Evolutionary conservation across 306 rosid genomes (phyloP), one percentile per base, ranked within the genome.

Genomic region (Glycine latifolia): DNA sequence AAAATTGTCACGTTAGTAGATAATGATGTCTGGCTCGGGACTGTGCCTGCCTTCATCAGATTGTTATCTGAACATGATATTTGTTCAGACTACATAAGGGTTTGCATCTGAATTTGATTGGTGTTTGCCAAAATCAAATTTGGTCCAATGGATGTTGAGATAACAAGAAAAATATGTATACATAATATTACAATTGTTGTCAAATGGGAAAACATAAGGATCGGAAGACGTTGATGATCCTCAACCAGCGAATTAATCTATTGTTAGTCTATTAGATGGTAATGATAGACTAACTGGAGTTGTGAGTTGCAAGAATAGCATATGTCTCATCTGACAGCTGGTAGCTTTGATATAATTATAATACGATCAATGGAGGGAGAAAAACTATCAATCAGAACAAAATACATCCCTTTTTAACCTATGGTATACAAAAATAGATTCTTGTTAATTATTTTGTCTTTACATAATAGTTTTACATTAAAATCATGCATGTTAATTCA

Each of bases 331-430:
- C 62, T 79, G 2, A 26, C 31, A 26, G 31, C 31, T 26, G 3
- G 43, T 35, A 43, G 44, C 53, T 37, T 26, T 26, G 2, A 2
- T 26, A 55, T 37, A 49, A n/a, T 50, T 65, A 35, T 49, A 49
- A 66, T 39, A 43, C 0, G 16, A 71, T 72, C 79, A 81, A 74
- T 74, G 47, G 65, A 76, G 56, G 33, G 72, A 65, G 49, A 14
- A 59, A 46, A 33, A 10, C 49, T 82, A 46, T 14, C 56, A 26
- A 69, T 41, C 67, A 58, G 56, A 48, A 67, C 54, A 75, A 68
- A 33, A 48, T 5, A 17, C 41, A 56, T 7, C 65, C n/a, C 5
- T 7, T 50, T 71, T 31, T 26, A 3, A 46, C 67, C 62, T 66
- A 8, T 14, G 31, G 5, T 13, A 58, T 53, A 6, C 44, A 74